phyloP scores from a whole-genome alignment of 306 rosid genomes.

The Urtica urens region DNA sequence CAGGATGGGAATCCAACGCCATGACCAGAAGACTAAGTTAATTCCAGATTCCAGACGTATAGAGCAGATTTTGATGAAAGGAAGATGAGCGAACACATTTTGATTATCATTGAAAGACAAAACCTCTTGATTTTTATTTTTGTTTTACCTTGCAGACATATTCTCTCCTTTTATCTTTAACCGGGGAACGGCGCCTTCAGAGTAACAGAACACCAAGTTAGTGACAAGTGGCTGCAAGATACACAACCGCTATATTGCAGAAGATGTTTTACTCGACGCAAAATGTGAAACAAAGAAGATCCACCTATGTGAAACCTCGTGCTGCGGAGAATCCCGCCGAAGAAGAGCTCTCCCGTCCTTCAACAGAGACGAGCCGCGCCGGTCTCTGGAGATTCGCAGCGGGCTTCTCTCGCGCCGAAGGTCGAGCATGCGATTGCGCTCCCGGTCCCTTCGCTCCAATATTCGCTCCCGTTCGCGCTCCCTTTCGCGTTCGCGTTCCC shows the following conservation, averaged over 20 bases:
- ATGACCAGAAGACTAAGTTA: constrained; percentile 18
- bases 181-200: constrained; percentile 99
- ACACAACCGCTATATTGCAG: constrained; percentile 69
- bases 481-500: constrained; percentile 45
- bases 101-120: constrained; percentile 40
- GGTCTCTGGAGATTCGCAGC: constrained; percentile 59
- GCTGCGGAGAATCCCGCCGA: constrained; percentile 80
- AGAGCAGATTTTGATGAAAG: constrained; percentile 33
- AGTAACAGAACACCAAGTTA: constrained; percentile 90
- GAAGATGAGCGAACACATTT: constrained; percentile 26
- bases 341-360: constrained; percentile 73
- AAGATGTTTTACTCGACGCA: constrained; percentile 72
- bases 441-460: constrained; percentile 79
- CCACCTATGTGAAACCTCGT: constrained; percentile 82
- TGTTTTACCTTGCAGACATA: constrained; percentile 98
- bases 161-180: constrained; percentile 97
- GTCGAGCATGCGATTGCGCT: constrained; percentile 71
- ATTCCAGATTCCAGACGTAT: constrained; percentile 27
- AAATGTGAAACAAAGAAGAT: constrained; percentile 65
- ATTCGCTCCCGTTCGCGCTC: constrained; percentile 54
- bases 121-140: constrained; percentile 35
- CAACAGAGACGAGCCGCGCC: constrained; percentile 63
- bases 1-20: constrained; percentile 15
- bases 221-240: constrained; percentile 62
- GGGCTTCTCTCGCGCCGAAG: constrained; percentile 39